A percentile compares a stretch with the other conserved stretches of the same genome.
phyloP scores from a whole-genome alignment of 257 asterid genomes.

The Misopates orontium region DNA sequence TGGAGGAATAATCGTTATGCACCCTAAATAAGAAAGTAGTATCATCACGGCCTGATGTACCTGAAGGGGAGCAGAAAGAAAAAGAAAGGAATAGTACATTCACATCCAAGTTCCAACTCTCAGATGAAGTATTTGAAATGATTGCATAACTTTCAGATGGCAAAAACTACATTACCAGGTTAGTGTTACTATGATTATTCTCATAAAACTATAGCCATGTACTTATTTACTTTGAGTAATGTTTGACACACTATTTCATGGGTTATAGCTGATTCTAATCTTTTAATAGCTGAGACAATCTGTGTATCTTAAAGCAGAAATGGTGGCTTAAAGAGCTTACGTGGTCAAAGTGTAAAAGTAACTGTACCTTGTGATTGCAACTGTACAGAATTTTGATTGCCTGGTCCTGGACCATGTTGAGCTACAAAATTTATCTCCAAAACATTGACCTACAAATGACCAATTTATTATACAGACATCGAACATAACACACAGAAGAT shows the following conservation, averaged over 20 bases:
- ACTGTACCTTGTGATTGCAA: conserved; percentile 40
- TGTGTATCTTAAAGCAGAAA: not conserved
- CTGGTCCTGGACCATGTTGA: conserved; percentile 28
- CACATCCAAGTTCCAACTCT: not conserved
- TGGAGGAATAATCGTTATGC: not conserved
- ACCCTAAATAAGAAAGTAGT: too few relatives aligned
- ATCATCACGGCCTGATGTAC: conserved; percentile 8
- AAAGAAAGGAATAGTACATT: not conserved
- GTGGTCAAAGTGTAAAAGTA: conserved; percentile 7
- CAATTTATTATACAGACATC: not conserved
- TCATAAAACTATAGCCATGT: not conserved
- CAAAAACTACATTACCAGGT: not conserved
- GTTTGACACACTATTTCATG: not conserved
- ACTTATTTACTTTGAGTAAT: not conserved
- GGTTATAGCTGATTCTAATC: not conserved
- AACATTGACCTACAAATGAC: conserved; percentile 51
- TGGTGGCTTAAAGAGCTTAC: not conserved
- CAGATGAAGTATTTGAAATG: not conserved
- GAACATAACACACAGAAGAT: too few relatives aligned
- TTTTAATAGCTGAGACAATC: too few relatives aligned
- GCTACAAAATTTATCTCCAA: conserved; percentile 63
- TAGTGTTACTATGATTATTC: not conserved
- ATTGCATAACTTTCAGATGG: not conserved
- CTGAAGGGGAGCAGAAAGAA: conserved; percentile 3
- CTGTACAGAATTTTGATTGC: conserved; percentile 31